These are phyloP conservation scores for Lecanicillium sp. DNA, from an alignment of 2,329 filamentous ascomycete genomes.

Conservation along the genomic window DNA sequence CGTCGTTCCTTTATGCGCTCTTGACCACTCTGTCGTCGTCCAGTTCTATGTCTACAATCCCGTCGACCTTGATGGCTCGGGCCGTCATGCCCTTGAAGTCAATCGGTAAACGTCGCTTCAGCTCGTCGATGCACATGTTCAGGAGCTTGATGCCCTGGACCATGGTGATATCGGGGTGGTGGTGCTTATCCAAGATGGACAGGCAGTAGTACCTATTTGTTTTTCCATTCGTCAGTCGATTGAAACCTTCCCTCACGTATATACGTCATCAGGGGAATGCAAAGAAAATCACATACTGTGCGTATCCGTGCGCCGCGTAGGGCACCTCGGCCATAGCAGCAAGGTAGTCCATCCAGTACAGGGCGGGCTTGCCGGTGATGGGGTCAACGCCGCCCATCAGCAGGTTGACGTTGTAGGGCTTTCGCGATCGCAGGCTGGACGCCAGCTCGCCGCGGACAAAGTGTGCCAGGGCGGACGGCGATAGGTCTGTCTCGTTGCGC, in stretches of 20 bases:
- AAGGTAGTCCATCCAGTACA: constrained; percentile 98
- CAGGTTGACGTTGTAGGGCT: constrained; percentile 95
- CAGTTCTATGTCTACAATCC: constrained; percentile 76
- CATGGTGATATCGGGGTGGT: constrained; percentile 86
- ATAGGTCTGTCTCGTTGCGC: constrained; percentile 91
- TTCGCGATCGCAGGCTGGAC: constrained; percentile 79
- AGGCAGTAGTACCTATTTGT: constrained; percentile 85
- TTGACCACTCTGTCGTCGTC: constrained; percentile 71
- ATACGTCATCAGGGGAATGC: too few species aligned
- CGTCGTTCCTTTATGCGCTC: constrained; percentile 37
- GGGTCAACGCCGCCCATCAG: constrained; percentile 89
- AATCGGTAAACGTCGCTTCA: constrained; percentile 93
- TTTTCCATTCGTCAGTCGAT: constrained; percentile 14
- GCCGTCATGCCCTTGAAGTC: constrained; percentile 97
- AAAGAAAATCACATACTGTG: constrained; percentile 58
- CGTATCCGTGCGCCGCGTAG: constrained; percentile 96
- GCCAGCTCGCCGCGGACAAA: constrained; percentile 95
- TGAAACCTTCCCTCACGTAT: too few species aligned
- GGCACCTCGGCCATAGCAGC: constrained; percentile 81
- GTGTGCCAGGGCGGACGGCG: constrained; percentile 79
- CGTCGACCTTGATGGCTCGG: constrained; percentile 92
- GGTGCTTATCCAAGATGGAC: constrained; percentile 96
- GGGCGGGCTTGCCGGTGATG: constrained; percentile 79
- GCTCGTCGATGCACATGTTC: constrained; percentile 90
- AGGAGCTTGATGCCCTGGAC: constrained; percentile 88